These are phyloP conservation scores for Postia placenta DNA, from an alignment of 768 basidiomycete species.

Conservation along the genomic window DNA sequence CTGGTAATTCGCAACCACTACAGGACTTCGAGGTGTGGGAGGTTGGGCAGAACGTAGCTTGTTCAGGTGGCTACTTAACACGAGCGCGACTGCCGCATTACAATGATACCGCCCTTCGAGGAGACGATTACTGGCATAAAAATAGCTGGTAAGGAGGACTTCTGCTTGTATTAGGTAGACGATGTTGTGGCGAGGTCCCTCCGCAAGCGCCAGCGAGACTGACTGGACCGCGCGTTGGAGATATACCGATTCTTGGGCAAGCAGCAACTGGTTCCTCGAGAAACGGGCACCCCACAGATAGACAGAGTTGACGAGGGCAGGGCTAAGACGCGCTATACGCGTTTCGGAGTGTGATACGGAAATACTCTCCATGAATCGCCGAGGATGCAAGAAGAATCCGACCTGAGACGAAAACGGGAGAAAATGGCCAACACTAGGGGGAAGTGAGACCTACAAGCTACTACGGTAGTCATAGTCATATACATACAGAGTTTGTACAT, in stretches of 20 bases:
- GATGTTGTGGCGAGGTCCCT: conserved; percentile 26
- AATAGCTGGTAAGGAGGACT: conserved; percentile 60
- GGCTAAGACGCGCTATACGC: conserved; percentile 20
- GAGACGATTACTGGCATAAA: conserved; percentile 51
- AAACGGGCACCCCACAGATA: conserved; percentile 26
- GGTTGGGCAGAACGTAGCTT: conserved; percentile 16
- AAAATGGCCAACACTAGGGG: conserved; percentile 30
- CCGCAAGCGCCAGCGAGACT: conserved; percentile 21
- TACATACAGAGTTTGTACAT: conserved; percentile 11
- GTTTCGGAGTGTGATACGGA: conserved; percentile 9
- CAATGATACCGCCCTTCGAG: conserved; percentile 52
- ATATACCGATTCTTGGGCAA: conserved; percentile 30
- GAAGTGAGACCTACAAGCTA: too few species aligned
- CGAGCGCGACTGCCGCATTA: conserved; percentile 35
- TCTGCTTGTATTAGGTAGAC: conserved; percentile 28
- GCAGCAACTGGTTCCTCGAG: conserved; percentile 13
- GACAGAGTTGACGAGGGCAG: conserved; percentile 39
- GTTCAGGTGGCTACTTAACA: conserved; percentile 19
- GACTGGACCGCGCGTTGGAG: conserved; percentile 42
- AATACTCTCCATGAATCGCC: conserved; percentile 34
- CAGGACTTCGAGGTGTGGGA: background rate
- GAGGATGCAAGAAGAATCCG: conserved; percentile 55
- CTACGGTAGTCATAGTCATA: too few species aligned
- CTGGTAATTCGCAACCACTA: conserved; percentile 12
- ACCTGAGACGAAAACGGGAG: conserved; percentile 49